These are phyloP conservation scores for Claviceps maximensis DNA, from an alignment of 2,329 filamentous ascomycete species.

Conservation along the genomic window DNA sequence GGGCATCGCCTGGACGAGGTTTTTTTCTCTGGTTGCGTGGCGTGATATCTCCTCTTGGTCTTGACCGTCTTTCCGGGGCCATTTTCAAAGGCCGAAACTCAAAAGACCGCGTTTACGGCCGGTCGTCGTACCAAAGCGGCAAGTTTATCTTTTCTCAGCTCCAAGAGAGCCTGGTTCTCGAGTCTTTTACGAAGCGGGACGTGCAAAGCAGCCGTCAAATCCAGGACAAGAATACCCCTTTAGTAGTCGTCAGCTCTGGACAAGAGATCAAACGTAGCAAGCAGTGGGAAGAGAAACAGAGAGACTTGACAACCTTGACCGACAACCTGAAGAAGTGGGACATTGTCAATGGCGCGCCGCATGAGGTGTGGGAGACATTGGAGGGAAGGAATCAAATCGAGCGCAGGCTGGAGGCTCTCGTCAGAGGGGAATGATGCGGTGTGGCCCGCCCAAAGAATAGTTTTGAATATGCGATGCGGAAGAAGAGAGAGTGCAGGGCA, in stretches of 20 bases:
- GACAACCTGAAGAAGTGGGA: conserved; percentile 73
- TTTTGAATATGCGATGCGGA: neutral
- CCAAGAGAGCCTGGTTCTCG: conserved; percentile 82
- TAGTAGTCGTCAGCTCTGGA: conserved; percentile 75
- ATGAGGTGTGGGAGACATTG: conserved; percentile 69
- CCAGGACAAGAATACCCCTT: conserved; percentile 58
- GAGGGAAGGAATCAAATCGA: conserved; percentile 66
- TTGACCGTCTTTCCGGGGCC: conserved; percentile 68
- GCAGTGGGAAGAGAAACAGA: conserved; percentile 73
- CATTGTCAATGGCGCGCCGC: conserved; percentile 69
- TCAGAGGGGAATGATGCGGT: conserved; percentile 19
- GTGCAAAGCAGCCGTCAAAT: conserved; percentile 67
- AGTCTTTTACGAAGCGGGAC: conserved; percentile 73
- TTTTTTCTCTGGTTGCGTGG: conserved; percentile 82
- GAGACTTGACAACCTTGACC: conserved; percentile 70
- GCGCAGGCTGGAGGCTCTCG: conserved; percentile 59
- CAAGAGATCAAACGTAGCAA: conserved; percentile 50
- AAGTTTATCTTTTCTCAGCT: conserved; percentile 83
- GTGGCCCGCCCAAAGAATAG: neutral
- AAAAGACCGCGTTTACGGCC: conserved; percentile 75
- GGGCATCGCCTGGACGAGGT: conserved; percentile 56
- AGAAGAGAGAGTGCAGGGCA: neutral
- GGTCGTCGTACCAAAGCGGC: conserved; percentile 62
- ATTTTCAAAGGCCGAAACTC: conserved; percentile 69
- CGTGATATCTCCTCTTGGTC: conserved; percentile 71